Evolutionary conservation across 768 basidiomycete genomes (phyloP), one percentile per base, ranked within the genome.

Genomic region (Macrocybe gigantea): DNA sequence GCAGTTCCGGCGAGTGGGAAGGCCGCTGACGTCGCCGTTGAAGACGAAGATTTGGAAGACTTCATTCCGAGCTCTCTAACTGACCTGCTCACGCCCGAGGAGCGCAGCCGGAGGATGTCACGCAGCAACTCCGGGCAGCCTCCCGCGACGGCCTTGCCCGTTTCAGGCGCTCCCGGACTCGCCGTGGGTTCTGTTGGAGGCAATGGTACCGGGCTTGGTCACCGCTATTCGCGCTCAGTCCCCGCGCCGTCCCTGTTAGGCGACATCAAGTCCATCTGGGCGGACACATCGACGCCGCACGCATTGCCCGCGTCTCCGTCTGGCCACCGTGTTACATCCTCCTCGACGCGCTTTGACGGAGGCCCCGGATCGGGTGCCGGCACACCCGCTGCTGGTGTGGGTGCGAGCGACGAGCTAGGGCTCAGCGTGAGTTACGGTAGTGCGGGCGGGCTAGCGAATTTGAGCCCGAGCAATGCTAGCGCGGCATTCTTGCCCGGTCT

Each of bases 31-130:
- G 64, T 67, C 33, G 78, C 78, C 0, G 76, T 74, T 6, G 82
- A 83, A 13, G 87, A 86, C 42, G 90, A 83, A 39, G 89, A 93
- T 54, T 60, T 90, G 41, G 91, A 93, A 59, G 93, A 93, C 48
- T 88, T 97, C 62, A 63, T 98, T 31, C 95, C 95, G 0, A 83
- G 88, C 47, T 89, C 85, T 4, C 69, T 98, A 41, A 90, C 83
- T 29, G 94, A 97, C 51, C 73, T 98, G 6, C 71, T 98, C 41
- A 95, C 93, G 0, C 89, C 90, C 0, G 86, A 85, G 55, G 95
- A 97, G 66, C 77, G 85, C 53, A 85, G 79, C 32, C 73, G 94
- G 32, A 72, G 93, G 38, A 83, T 91, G 78, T 88, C 85, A 31
- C 75, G 90, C 43, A 83, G 82, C n/a, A 80, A 79, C 49, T 77